These are phyloP conservation scores for Cystofilobasidium capitatum DNA, from an alignment of 768 basidiomycete genomes.

Conservation along the genomic window DNA sequence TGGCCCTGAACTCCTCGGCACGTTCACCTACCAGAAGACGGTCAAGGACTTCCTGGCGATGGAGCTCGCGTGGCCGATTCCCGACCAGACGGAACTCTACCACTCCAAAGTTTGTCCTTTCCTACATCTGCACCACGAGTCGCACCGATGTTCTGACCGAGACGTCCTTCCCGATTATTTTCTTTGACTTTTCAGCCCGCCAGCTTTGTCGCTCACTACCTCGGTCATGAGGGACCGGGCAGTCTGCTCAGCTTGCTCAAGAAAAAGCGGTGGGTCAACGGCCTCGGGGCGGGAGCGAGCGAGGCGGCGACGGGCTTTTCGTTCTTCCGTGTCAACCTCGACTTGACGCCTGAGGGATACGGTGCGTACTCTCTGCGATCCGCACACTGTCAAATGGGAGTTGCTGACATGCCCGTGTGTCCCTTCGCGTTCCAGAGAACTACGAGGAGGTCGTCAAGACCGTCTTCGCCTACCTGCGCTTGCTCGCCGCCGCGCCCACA, in stretches of 20 bases:
- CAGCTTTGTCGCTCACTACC: slow-evolving; percentile 63
- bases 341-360: slow-evolving; percentile 76
- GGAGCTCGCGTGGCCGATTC: slow-evolving; percentile 53
- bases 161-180: background rate
- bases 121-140: background rate
- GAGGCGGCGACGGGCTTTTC: slow-evolving; percentile 64
- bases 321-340: slow-evolving; percentile 72
- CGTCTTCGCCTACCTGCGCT: slow-evolving; percentile 60
- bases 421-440: slow-evolving; percentile 48
- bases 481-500: slow-evolving; percentile 39
- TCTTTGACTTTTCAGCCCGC: slow-evolving; percentile 44
- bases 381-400: background rate
- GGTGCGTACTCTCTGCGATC: slow-evolving; percentile 48
- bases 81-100: slow-evolving; percentile 38
- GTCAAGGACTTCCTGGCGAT: slow-evolving; percentile 76
- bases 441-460: slow-evolving; percentile 61
- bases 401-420: background rate
- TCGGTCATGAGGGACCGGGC: slow-evolving; percentile 71
- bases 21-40: slow-evolving; percentile 57
- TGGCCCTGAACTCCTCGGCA: slow-evolving; percentile 28
- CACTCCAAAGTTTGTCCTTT: slow-evolving; percentile 49
- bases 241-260: slow-evolving; percentile 86
- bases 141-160: slow-evolving; percentile 12
- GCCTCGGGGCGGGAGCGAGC: slow-evolving; percentile 60
- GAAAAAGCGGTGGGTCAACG: slow-evolving; percentile 73